Evolutionary conservation across 805 yeast genomes (phyloP).

Genomic region (Tetrapisispora fleetii): DNA sequence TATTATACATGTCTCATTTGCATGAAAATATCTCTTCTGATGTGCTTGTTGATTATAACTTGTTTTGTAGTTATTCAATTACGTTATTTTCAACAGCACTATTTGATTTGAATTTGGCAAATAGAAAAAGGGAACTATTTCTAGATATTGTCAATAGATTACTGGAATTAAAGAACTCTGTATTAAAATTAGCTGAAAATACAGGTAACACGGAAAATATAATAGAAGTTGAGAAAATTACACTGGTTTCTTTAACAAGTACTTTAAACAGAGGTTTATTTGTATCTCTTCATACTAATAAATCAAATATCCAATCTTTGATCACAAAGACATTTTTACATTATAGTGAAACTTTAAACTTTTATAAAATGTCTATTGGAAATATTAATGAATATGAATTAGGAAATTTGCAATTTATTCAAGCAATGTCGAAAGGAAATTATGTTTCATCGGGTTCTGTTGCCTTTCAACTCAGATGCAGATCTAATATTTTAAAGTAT

Average conservation of each 20-base stretch:
- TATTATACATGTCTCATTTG: conserved; percentile 17
- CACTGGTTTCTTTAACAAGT: conserved; percentile 30
- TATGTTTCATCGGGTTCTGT: conserved; percentile 58
- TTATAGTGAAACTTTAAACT: conserved; percentile 7
- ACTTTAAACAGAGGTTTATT: conserved; percentile 43
- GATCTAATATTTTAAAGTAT: conserved; percentile 31
- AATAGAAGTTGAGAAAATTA: conserved; percentile 16
- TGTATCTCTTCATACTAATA: conserved; percentile 42
- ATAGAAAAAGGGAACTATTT: conserved; percentile 27
- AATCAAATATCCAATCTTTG: conserved; percentile 39
- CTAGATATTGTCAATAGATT: conserved; percentile 33
- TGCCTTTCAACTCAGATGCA: conserved; percentile 58
- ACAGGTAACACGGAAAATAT: conserved; percentile 18
- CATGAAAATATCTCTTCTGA: conserved; percentile 16
- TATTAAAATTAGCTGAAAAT: conserved; percentile 23
- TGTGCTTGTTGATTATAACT: conserved; percentile 32
- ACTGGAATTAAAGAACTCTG: conserved; percentile 30
- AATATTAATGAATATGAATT: conserved; percentile 11
- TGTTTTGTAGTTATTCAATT: conserved; percentile 27
- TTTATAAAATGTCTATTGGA: conserved; percentile 20
- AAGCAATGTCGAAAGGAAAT: conserved; percentile 42
- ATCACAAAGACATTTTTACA: conserved; percentile 35
- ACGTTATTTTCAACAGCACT: conserved; percentile 31
- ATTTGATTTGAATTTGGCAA: conserved; percentile 24
- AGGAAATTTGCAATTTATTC: conserved; percentile 30